phyloP scores from a whole-genome alignment of 352 stramenopile genomes.

The Pythium phragmiticola region DNA sequence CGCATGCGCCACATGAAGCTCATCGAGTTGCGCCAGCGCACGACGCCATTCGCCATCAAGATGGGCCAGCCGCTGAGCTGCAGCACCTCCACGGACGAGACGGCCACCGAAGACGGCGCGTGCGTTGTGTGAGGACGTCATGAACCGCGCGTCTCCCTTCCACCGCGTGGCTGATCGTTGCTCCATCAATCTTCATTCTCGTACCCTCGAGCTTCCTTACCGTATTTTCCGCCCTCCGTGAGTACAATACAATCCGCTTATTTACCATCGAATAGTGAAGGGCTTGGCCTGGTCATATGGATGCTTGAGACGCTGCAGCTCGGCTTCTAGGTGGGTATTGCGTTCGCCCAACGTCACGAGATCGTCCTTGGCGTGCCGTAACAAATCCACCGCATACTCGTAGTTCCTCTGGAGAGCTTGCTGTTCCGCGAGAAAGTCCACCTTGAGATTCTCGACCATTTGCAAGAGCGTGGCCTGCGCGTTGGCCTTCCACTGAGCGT shows the following conservation, averaged over 20 bases:
- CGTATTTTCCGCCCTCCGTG: too few species aligned
- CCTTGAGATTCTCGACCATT: slow-evolving; percentile 51
- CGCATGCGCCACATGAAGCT: slow-evolving; percentile 34
- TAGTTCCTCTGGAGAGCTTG: slow-evolving; percentile 51
- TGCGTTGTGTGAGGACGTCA: neutral
- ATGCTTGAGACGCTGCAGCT: slow-evolving; percentile 16
- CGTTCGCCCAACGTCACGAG: slow-evolving; percentile 47
- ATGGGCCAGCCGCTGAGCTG: slow-evolving; percentile 12
- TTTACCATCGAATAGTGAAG: slow-evolving; percentile 21
- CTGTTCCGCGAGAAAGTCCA: slow-evolving; percentile 52
- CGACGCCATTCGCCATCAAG: slow-evolving; percentile 14
- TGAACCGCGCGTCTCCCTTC: neutral
- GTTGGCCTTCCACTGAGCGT: slow-evolving; percentile 53
- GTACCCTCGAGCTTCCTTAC: too few species aligned
- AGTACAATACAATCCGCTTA: neutral
- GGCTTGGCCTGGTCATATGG: slow-evolving; percentile 19
- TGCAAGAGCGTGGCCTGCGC: slow-evolving; percentile 41
- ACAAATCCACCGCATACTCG: slow-evolving; percentile 41
- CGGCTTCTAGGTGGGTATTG: slow-evolving; percentile 60
- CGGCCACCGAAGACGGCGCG: neutral
- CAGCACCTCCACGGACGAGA: neutral
- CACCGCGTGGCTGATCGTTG: neutral
- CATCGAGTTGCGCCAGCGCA: slow-evolving; percentile 33
- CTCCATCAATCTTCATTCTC: neutral
- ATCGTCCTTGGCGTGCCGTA: slow-evolving; percentile 64